Conservation (phyloP, 805 yeast genomes). For the Jamesozyma spencerorum region DNA sequence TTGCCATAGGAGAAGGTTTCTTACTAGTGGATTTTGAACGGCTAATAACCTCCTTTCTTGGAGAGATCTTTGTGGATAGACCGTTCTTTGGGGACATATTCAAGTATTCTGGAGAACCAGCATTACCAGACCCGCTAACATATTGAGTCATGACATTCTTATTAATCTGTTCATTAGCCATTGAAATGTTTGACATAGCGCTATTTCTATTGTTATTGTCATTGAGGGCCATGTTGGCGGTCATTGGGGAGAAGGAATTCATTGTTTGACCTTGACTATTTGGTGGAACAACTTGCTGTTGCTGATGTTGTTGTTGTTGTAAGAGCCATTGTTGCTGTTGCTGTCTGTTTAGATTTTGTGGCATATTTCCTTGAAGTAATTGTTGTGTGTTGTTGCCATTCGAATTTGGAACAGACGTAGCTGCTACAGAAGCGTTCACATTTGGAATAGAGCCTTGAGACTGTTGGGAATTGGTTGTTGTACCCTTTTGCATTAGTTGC, state of each 20-base stretch:
- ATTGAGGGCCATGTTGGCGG: not conserved
- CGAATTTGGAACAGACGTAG: slow-evolving; percentile 10
- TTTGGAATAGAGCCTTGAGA: slow-evolving; percentile 2
- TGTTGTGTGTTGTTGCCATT: slow-evolving; percentile 11
- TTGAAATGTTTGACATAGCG: not conserved
- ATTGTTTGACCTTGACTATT: not conserved
- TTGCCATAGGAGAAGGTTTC: slow-evolving; percentile 10
- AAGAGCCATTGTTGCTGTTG: slow-evolving; percentile 23
- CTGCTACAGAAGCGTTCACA: slow-evolving; percentile 7
- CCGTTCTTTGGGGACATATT: slow-evolving; percentile 1
- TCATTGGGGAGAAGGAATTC: not conserved
- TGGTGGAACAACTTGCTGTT: slow-evolving; percentile 3
- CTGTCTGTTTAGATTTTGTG: slow-evolving; percentile 23
- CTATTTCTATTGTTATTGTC: not conserved
- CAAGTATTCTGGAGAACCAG: slow-evolving; percentile 3
- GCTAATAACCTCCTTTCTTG: slow-evolving; percentile 3
- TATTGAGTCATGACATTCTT: not conserved
- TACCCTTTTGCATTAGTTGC: slow-evolving; percentile 14
- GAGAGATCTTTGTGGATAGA: slow-evolving; percentile 4
- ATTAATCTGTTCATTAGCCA: not conserved
- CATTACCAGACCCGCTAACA: not conserved
- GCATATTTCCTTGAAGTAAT: slow-evolving; percentile 10
- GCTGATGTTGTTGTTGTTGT: too few relatives aligned
- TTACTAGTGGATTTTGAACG: slow-evolving; percentile 8
- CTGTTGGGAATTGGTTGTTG: slow-evolving; percentile 5